Base-by-base conservation (phyloP, 2,329 filamentous ascomycete species). In the Balansia obtecta region DNA sequence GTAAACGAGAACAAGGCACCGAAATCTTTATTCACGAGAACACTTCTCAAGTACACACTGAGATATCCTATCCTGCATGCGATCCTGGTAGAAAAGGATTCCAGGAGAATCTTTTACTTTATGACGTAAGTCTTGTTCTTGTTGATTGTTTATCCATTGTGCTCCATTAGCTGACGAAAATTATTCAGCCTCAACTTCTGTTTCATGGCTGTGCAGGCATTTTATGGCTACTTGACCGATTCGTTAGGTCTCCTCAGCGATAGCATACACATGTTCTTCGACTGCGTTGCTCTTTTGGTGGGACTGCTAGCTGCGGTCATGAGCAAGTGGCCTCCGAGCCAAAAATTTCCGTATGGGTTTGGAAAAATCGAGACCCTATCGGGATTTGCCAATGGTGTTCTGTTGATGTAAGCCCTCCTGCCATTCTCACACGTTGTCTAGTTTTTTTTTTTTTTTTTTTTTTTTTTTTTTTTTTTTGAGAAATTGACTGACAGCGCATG, bases 231-330 rank as follows among this genome's bases (percentile, higher is more conserved):
- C 60, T 71, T 93, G 11, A 97, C 89, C 3, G 90, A 95, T 57
- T 98, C 93, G 0, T 72, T 98, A 5, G 93, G 93, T 2, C 75
- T 98, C n/a, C 79, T 98, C 16, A 95, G 89, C 57, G 93, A 98
- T 67, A 97, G 90, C 61, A 93, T 98, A 55, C 93, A 98, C 69
- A 98, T 98, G 93, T 91, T 98, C 61, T 97, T 98, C 60, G 93
- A 98, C 68, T 98, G 93, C 58, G 82, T 96, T 37, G 93, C 91
- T 18, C 76, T 98, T 30, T 80, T 87, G 1, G 89, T 98, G 37
- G 93, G 93, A 11, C 74, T 98, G 10, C 85, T 91, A 58, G 93
- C 93, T 30, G 85, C 91, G 1, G 89, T 98, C 6, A 88, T 95
- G 73, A 93, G 88, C 68, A 97, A 97, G 68, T 96, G 93, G 90